Evolutionary conservation across 257 asterid genomes (phyloP).

Genomic region (Nicotiana attenuata): DNA sequence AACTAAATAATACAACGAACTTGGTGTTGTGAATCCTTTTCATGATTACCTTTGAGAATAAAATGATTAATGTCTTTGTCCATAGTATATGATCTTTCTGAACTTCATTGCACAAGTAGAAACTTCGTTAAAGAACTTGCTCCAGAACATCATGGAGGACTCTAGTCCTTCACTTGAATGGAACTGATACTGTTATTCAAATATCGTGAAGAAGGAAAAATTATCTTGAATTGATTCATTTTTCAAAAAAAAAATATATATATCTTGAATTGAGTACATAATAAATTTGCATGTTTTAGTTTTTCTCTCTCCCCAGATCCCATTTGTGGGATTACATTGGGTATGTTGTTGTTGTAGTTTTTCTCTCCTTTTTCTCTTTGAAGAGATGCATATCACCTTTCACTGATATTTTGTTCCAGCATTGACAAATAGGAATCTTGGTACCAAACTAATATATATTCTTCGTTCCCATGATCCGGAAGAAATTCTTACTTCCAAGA

Average conservation of each 20-base stretch:
- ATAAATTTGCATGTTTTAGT: neutral
- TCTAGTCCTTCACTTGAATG: neutral
- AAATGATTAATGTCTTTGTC: neutral
- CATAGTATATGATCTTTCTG: neutral
- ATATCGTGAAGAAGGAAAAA: neutral
- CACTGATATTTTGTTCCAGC: neutral
- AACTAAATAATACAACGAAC: neutral
- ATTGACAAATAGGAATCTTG: neutral
- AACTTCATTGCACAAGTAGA: neutral
- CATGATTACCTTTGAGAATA: neutral
- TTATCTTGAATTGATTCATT: too few relatives aligned
- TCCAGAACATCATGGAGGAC: neutral
- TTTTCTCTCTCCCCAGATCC: neutral
- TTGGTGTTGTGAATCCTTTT: neutral
- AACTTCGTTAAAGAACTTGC: neutral
- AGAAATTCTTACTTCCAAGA: neutral
- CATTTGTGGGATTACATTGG: too few relatives aligned
- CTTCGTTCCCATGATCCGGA: neutral
- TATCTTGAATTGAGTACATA: neutral
- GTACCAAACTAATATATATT: neutral
- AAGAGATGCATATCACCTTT: neutral
- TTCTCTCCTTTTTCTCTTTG: neutral
- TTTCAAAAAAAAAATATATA: too few relatives aligned
- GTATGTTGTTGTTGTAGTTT: neutral
- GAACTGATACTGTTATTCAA: neutral